These are phyloP conservation scores for Wickerhamomyces canadensis DNA, from an alignment of 805 yeast genomes.

Conservation along the genomic window DNA sequence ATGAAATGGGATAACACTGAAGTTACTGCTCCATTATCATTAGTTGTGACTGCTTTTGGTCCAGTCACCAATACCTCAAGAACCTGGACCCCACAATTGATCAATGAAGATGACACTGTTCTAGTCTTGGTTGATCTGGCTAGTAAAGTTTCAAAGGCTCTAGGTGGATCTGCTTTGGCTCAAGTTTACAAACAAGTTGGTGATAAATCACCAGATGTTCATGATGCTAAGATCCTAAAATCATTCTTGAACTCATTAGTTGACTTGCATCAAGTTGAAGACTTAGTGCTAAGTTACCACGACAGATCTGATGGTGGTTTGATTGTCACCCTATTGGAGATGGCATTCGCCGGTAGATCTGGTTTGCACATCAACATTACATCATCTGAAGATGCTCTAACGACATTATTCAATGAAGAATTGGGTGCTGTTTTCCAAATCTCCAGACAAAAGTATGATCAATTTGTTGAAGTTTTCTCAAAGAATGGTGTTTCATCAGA, in stretches of 20 bases:
- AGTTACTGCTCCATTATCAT: constrained; percentile 92
- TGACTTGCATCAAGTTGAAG: constrained; percentile 56
- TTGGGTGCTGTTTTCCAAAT: constrained; percentile 96
- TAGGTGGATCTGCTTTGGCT: constrained; percentile 94
- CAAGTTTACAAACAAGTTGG: constrained; percentile 93
- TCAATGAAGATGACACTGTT: constrained; percentile 47
- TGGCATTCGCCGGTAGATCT: constrained; percentile 94
- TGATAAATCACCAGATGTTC: constrained; percentile 75
- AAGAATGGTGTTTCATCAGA: constrained; percentile 52
- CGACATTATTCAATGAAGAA: constrained; percentile 83
- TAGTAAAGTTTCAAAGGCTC: constrained; percentile 46
- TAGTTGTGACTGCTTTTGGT: constrained; percentile 86
- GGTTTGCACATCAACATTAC: constrained; percentile 61
- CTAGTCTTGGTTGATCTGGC: constrained; percentile 76
- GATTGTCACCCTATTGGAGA: constrained; percentile 77
- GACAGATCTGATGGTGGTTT: constrained; percentile 97
- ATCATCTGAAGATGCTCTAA: constrained; percentile 35
- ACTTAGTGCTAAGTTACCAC: constrained; percentile 79
- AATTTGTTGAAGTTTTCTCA: constrained; percentile 51
- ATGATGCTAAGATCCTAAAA: constrained; percentile 57
- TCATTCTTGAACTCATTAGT: constrained; percentile 64
- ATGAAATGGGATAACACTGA: constrained; percentile 94
- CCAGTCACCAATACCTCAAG: constrained; percentile 78
- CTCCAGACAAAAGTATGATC: constrained; percentile 41
- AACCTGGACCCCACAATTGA: constrained; percentile 93